These are phyloP conservation scores for Phanerochaete sordida DNA, from an alignment of 768 basidiomycete genomes.

Conservation along the genomic window DNA sequence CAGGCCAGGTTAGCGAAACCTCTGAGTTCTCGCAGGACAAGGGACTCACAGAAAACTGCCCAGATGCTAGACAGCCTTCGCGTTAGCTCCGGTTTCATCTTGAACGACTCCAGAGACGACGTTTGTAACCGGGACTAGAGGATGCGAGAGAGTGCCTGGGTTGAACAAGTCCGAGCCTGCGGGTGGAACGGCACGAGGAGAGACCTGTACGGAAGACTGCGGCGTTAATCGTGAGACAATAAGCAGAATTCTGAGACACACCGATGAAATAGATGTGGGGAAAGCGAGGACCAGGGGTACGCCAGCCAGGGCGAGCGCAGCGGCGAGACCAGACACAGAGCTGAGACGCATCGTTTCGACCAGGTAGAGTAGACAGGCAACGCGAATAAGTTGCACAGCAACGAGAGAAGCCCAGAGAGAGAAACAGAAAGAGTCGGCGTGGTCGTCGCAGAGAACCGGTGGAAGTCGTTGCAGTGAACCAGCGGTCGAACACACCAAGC, in stretches of 20 bases:
- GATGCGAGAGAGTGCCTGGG: background rate
- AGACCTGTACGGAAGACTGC: background rate
- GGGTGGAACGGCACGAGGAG: background rate
- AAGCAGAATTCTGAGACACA: background rate
- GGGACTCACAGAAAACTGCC: background rate
- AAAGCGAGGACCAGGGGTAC: background rate
- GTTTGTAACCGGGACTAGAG: background rate
- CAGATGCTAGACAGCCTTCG: background rate
- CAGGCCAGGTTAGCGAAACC: background rate
- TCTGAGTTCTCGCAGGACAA: background rate
- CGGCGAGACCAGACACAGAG: background rate
- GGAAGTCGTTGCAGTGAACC: too few relatives aligned
- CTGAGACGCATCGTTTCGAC: background rate
- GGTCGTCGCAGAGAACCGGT: too few relatives aligned
- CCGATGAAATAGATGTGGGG: background rate
- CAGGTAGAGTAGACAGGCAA: background rate
- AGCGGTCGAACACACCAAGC: too few relatives aligned
- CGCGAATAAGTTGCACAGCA: background rate
- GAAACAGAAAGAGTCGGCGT: too few relatives aligned
- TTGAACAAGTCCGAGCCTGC: slow-evolving; percentile 5
- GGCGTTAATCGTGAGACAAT: background rate
- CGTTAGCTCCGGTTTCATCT: background rate
- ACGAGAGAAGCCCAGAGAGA: too few relatives aligned
- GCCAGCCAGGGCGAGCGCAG: background rate
- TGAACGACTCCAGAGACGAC: background rate